phyloP scores from a whole-genome alignment of 2,329 filamentous ascomycete species.

The Beauveria bassiana region DNA sequence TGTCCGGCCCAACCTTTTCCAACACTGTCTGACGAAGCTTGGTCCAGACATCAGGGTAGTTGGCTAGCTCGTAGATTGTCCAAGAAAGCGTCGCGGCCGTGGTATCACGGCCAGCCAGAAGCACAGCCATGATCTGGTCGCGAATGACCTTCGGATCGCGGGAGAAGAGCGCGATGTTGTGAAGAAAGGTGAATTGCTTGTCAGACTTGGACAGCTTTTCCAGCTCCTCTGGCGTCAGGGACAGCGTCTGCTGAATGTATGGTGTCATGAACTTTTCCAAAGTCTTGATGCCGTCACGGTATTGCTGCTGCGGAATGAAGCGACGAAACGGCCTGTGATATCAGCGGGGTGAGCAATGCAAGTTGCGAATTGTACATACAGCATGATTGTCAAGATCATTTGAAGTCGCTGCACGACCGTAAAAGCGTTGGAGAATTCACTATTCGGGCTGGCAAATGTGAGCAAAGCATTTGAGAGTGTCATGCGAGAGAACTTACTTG shows the following conservation, averaged over 20 bases:
- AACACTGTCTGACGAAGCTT: slow-evolving; percentile 70
- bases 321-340: slow-evolving; percentile 45
- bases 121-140: slow-evolving; percentile 67
- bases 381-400: slow-evolving; percentile 47
- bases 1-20: slow-evolving; percentile 53
- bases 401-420: slow-evolving; percentile 62
- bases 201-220: slow-evolving; percentile 61
- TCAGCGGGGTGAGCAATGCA: background rate
- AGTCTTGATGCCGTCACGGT: slow-evolving; percentile 52
- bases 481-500: slow-evolving; percentile 22
- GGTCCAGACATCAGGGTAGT: slow-evolving; percentile 56
- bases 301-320: slow-evolving; percentile 51
- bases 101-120: slow-evolving; percentile 80
- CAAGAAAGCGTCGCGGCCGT: slow-evolving; percentile 77
- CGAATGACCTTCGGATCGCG: slow-evolving; percentile 55
- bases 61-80: slow-evolving; percentile 73
- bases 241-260: slow-evolving; percentile 60
- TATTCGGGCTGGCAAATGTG: slow-evolving; percentile 36
- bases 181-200: slow-evolving; percentile 65
- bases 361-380: slow-evolving; percentile 20
- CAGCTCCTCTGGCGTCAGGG: slow-evolving; percentile 55
- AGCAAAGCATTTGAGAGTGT: background rate
- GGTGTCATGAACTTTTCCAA: slow-evolving; percentile 64
- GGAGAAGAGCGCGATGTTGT: slow-evolving; percentile 65
- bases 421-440: slow-evolving; percentile 62